A percentile compares a stretch with the other conserved stretches of the same genome.
These are phyloP conservation scores for Diaporthe amygdali DNA, from an alignment of 2,329 filamentous ascomycete genomes.

Conservation along the genomic window DNA sequence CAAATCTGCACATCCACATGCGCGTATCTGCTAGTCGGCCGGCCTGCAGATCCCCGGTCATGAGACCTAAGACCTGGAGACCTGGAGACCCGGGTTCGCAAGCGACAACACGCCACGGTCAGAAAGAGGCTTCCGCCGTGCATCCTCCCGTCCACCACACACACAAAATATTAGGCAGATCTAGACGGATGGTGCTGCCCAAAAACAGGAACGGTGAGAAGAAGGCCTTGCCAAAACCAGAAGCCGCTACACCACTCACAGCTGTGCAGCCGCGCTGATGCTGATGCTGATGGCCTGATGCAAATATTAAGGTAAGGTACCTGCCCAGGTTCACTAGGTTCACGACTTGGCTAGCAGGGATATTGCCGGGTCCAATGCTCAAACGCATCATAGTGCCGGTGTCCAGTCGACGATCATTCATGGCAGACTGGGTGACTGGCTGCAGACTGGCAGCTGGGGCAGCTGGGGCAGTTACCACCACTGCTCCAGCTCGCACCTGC, in stretches of 20 bases:
- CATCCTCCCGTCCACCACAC: neutral
- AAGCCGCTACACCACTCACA: neutral
- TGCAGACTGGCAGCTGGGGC: neutral
- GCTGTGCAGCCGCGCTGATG: too few species aligned
- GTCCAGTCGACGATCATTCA: conserved; percentile 4
- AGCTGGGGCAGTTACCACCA: neutral
- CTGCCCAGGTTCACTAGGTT: neutral
- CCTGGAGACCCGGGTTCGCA: too few species aligned
- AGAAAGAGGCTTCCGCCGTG: neutral
- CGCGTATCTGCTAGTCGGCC: neutral
- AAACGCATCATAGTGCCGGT: conserved; percentile 13
- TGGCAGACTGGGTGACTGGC: conserved; percentile 3
- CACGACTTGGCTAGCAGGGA: neutral
- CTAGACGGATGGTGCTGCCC: neutral
- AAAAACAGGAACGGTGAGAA: conserved; percentile 1
- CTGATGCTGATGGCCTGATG: too few species aligned
- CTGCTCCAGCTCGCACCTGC: neutral
- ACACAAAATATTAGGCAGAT: neutral
- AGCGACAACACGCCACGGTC: neutral
- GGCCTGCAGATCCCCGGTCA: neutral
- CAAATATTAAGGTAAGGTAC: neutral
- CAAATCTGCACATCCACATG: neutral
- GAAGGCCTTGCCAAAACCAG: conserved; percentile 4
- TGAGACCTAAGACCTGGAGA: neutral
- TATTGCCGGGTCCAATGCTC: neutral